Base-by-base conservation (phyloP, 805 yeast genomes). In the Starmerella floricola region DNA sequence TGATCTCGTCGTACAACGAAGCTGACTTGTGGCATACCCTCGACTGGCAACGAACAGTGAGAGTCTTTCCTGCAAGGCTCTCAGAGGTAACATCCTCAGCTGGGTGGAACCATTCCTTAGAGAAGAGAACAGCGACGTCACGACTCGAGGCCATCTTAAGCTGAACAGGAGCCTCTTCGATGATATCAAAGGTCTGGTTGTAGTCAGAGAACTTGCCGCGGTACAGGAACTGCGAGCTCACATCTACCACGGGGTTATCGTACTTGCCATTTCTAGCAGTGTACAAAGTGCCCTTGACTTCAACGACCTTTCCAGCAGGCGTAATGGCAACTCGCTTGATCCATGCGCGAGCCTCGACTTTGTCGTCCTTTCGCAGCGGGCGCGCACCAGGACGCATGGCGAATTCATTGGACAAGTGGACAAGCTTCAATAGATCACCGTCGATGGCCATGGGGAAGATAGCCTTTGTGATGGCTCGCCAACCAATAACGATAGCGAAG, bases 391-490 rank as follows among this genome's bases (percentile, higher is more conserved):
- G 86, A 47, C 77, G 63, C 93, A 88, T 84, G 62, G 76, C 76
- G 73, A 88, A 93, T 48, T 94, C 87, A 64, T 91, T 91, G 39
- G 95, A 83, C 65, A 91, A 70, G 63, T 91, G 99, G 43, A 91
- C 98, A 58, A 91, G 73, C 62, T 79, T 81, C 67, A 91, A 72
- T 59, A 91, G 72, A 62, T 91, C 98, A 65, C 98, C 98, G 62
- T 93, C 97, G 56, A 91, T 93, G 49, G 79, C 76, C 61, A 76
- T 75, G 42, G 98, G 98, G 91, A 91, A 91, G 55, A 91, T 83
- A n/a, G 96, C 87, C 69, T 82, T 85, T 69, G 91, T 88, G 61
- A 91, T 88, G 38, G 96, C 93, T 68, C 80, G 81, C 99, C 99
- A 91, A 35, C 98, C 97, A 55, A 87, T 76, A 45, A 91, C 96